A percentile compares a stretch with the other conserved stretches of the same genome.
phyloP scores from a whole-genome alignment of 1,284 basidiomycete genomes.

The Fomes fomentarius region DNA sequence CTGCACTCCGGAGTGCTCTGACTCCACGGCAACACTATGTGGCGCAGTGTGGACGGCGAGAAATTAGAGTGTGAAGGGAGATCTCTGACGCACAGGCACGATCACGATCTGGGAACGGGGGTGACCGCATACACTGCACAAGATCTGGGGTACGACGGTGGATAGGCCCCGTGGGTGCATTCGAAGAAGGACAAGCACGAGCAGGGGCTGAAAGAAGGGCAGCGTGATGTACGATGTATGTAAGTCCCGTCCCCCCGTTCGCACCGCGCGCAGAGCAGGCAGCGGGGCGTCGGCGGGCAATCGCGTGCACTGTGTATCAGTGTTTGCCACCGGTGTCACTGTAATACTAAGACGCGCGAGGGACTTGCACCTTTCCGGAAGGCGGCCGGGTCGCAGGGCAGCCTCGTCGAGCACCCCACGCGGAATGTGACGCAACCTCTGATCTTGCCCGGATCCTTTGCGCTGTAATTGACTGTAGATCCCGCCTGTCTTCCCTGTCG shows the following conservation, averaged over 20 bases:
- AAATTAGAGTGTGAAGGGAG: conserved; percentile 23
- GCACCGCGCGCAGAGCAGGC: neutral
- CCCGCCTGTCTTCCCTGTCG: conserved; percentile 8
- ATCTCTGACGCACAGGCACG: conserved; percentile 19
- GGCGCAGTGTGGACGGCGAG: conserved; percentile 1
- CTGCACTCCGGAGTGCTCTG: too few species aligned
- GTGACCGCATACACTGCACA: conserved; percentile 4
- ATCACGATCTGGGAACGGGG: conserved; percentile 22
- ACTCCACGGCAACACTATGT: too few species aligned
- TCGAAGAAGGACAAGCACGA: neutral
- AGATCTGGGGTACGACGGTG: conserved; percentile 24
- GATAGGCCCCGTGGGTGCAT: conserved; percentile 6
- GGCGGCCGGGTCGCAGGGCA: conserved; percentile 18
- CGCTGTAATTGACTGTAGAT: conserved; percentile 16
- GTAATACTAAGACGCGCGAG: too few species aligned
- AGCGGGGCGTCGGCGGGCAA: too few species aligned
- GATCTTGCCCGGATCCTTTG: conserved; percentile 16
- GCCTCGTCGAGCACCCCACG: too few species aligned
- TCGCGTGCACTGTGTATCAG: conserved; percentile 12
- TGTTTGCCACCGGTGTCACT: conserved; percentile 11
- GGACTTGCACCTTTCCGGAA: conserved; percentile 13
- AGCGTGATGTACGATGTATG: conserved; percentile 19
- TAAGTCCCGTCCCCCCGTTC: conserved; percentile 6
- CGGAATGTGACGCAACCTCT: conserved; percentile 22
- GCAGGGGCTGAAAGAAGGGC: neutral